phyloP scores from a whole-genome alignment of 257 asterid species.

The Parsonsia alboflavescens region DNA sequence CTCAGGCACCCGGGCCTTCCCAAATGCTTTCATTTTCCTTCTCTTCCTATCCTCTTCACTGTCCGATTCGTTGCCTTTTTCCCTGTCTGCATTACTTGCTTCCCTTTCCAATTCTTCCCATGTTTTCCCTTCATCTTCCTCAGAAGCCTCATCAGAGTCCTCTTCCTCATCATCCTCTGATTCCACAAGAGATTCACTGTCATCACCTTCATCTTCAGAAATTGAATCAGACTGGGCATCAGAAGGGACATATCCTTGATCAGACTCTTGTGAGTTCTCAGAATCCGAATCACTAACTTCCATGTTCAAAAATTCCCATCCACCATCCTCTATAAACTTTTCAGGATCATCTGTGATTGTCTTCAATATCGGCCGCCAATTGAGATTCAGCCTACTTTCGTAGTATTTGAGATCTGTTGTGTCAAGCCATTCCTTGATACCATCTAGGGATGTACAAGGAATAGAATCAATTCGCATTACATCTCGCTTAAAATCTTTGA shows the following conservation, averaged over 20 bases:
- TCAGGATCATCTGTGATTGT: constrained; percentile 16
- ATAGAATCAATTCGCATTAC: constrained; percentile 19
- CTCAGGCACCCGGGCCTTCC: constrained; percentile 27
- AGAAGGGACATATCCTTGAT: constrained; percentile 10
- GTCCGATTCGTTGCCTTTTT: constrained; percentile 15
- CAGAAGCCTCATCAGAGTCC: constrained; percentile 11
- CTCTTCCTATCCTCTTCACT: constrained; percentile 19
- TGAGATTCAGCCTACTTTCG: constrained; percentile 17
- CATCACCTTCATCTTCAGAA: constrained; percentile 13
- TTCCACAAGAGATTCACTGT: constrained; percentile 19
- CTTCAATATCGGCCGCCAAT: constrained; percentile 17
- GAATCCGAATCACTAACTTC: constrained; percentile 19
- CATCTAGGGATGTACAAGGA: constrained; percentile 15
- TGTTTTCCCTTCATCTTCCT: constrained; percentile 16
- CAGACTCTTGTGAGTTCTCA: constrained; percentile 14
- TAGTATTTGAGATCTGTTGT: constrained; percentile 18
- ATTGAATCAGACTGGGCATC: constrained; percentile 14
- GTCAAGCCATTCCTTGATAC: constrained; percentile 18
- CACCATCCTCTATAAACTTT: constrained; percentile 18
- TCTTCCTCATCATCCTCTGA: constrained; percentile 17
- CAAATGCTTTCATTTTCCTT: constrained; percentile 12
- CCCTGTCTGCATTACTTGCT: constrained; percentile 14
- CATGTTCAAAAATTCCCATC: constrained; percentile 19
- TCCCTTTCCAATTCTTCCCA: constrained; percentile 16
- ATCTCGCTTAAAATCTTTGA: constrained; percentile 16